A percentile compares a stretch with the other conserved stretches of the same genome.
Conservation (phyloP, 2,329 filamentous ascomycete genomes). For the Diplocarpon rosae region DNA sequence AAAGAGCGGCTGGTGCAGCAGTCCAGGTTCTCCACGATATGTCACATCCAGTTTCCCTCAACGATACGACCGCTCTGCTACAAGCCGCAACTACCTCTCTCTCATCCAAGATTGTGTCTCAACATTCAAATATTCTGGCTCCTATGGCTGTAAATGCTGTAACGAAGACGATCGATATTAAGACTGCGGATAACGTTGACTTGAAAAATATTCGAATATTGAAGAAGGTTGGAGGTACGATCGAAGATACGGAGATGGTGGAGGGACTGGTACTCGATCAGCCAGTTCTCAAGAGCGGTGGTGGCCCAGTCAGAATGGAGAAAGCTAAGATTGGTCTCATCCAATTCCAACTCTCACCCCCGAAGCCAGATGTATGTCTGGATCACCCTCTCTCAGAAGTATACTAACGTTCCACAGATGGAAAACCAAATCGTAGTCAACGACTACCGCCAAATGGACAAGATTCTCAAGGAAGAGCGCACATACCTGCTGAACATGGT, state of each 20-base stretch:
- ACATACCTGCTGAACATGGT: conserved; percentile 97
- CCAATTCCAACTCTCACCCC: conserved; percentile 96
- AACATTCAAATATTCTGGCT: conserved; percentile 90
- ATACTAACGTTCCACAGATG: conserved; percentile 49
- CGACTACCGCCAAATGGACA: conserved; percentile 99
- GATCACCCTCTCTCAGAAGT: background rate
- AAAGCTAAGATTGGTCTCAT: conserved; percentile 96
- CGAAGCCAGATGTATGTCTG: conserved; percentile 75
- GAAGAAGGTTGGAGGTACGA: conserved; percentile 96
- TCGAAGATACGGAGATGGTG: conserved; percentile 95
- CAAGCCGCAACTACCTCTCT: conserved; percentile 96
- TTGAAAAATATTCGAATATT: conserved; percentile 92
- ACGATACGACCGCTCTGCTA: conserved; percentile 78
- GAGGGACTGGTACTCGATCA: conserved; percentile 91
- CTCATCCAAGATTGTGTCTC: conserved; percentile 96
- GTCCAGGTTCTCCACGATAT: conserved; percentile 89
- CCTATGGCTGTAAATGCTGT: conserved; percentile 98
- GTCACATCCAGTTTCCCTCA: conserved; percentile 84
- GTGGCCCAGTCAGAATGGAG: conserved; percentile 85
- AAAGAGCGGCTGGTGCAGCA: conserved; percentile 80
- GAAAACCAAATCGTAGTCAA: conserved; percentile 99
- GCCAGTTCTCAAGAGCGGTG: conserved; percentile 83
- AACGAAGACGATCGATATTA: conserved; percentile 88
- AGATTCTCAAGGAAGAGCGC: conserved; percentile 98
- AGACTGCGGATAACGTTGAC: conserved; percentile 93